Percentiles rank a stretch among this genome's conserved stretches.
These are phyloP conservation scores for Globisporangium spinosum DNA, from an alignment of 352 stramenopile genomes.

Conservation along the genomic window DNA sequence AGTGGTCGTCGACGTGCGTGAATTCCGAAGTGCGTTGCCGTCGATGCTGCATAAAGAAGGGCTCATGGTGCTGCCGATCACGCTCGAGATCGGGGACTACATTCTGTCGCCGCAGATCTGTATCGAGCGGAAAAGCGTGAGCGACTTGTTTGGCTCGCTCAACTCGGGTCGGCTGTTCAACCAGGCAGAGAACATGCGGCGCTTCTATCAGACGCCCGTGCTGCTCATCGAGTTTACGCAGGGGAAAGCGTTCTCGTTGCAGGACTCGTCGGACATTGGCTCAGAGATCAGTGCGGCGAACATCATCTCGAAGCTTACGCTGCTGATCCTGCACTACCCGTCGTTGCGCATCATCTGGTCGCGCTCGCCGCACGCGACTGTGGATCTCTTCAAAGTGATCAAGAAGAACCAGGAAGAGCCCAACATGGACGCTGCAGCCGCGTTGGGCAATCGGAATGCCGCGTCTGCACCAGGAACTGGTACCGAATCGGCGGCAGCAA, in stretches of 20 bases:
- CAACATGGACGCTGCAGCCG: conserved; percentile 66
- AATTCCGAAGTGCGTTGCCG: conserved; percentile 95
- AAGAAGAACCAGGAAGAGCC: conserved; percentile 85
- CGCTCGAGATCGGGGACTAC: conserved; percentile 96
- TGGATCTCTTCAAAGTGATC: conserved; percentile 81
- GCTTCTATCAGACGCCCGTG: conserved; percentile 85
- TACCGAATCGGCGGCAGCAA: conserved; percentile 29
- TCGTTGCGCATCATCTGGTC: conserved; percentile 95
- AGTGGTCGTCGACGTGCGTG: conserved; percentile 94
- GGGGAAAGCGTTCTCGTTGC: conserved; percentile 84
- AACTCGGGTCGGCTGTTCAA: conserved; percentile 95
- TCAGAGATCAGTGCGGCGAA: conserved; percentile 91
- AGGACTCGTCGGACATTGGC: conserved; percentile 87
- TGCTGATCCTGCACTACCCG: conserved; percentile 94
- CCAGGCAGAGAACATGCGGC: conserved; percentile 87
- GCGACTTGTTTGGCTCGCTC: conserved; percentile 96
- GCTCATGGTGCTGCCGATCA: conserved; percentile 92
- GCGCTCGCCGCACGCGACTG: conserved; percentile 87
- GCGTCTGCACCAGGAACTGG: conserved; percentile 1
- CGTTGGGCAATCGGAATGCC: conserved; percentile 43
- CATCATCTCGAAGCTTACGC: conserved; percentile 93
- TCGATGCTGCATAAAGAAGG: conserved; percentile 96
- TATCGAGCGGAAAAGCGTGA: conserved; percentile 94
- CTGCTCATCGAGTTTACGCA: conserved; percentile 96
- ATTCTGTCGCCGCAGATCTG: conserved; percentile 97